These are phyloP conservation scores for Pistacia integerrima DNA, from an alignment of 345 rosid species.

Conservation along the genomic window DNA sequence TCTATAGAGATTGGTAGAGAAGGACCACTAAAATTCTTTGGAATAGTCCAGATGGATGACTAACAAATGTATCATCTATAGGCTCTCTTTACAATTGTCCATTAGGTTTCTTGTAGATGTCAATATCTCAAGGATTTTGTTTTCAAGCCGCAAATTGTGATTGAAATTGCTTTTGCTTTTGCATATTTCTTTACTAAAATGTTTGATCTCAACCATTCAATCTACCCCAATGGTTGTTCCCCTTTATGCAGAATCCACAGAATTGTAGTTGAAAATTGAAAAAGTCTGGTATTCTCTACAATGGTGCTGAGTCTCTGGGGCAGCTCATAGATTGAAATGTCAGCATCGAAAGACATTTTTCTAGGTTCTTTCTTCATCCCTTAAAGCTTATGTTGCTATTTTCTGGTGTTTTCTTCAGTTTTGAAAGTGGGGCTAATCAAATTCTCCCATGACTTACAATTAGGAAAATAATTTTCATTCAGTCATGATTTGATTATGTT, in stretches of 20 bases:
- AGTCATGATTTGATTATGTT: neutral
- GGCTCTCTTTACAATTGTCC: neutral
- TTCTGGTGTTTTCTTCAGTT: neutral
- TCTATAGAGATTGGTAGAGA: neutral
- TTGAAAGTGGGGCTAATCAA: neutral
- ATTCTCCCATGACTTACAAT: neutral
- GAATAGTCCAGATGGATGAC: neutral
- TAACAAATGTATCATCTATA: neutral
- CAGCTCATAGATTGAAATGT: slow-evolving; percentile 18
- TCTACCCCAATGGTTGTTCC: neutral
- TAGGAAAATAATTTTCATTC: neutral
- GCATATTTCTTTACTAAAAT: neutral
- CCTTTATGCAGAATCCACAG: slow-evolving; percentile 4
- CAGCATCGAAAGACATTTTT: slow-evolving; percentile 19
- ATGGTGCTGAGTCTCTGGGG: neutral
- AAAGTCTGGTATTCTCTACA: neutral
- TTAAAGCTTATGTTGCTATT: neutral
- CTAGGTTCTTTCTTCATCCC: neutral
- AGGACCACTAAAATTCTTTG: neutral
- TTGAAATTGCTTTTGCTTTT: neutral
- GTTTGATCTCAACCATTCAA: neutral
- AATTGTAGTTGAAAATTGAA: slow-evolving; percentile 15
- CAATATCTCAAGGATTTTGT: neutral
- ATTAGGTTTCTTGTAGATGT: neutral
- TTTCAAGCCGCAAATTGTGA: slow-evolving; percentile 10